These are phyloP conservation scores for Petasospora rhodanensis DNA, from an alignment of 1,139 yeast species.

Conservation along the genomic window DNA sequence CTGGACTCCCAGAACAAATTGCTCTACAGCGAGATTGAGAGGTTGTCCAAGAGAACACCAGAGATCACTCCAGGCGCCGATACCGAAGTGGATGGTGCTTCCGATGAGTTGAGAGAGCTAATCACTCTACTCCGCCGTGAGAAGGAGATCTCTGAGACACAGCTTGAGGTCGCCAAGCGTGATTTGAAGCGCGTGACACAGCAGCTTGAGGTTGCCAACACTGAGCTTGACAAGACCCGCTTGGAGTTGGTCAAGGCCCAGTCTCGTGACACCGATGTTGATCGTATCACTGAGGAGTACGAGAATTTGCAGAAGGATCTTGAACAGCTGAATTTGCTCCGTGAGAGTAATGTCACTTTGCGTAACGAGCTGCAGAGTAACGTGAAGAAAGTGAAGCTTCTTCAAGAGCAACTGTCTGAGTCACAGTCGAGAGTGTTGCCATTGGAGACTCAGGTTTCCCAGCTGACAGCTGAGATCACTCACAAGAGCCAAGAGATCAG, in stretches of 20 bases:
- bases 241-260: slow-evolving; percentile 39
- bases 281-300: slow-evolving; percentile 43
- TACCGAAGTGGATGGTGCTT: slow-evolving; percentile 23
- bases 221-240: slow-evolving; percentile 43
- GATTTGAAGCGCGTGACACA: slow-evolving; percentile 32
- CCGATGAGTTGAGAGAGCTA: slow-evolving; percentile 48
- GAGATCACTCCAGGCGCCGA: slow-evolving; percentile 15
- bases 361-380: slow-evolving; percentile 45
- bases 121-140: slow-evolving; percentile 67
- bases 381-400: slow-evolving; percentile 26
- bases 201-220: slow-evolving; percentile 35
- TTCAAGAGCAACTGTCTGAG: slow-evolving; percentile 29
- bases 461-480: slow-evolving; percentile 35
- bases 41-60: slow-evolving; percentile 23
- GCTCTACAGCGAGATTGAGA: slow-evolving; percentile 66
- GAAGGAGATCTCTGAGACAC: slow-evolving; percentile 67
- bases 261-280: slow-evolving; percentile 35
- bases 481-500: slow-evolving; percentile 39
- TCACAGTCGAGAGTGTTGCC: slow-evolving; percentile 33
- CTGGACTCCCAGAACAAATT: slow-evolving; percentile 62
- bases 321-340: slow-evolving; percentile 62
- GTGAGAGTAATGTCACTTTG: slow-evolving; percentile 69
- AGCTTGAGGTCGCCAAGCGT: slow-evolving; percentile 38
- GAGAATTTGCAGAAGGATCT: slow-evolving; percentile 55
- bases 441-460: slow-evolving; percentile 30